Percentiles rank a stretch among this genome's conserved stretches.
Conservation (phyloP, 2,329 filamentous ascomycete genomes). For the Botrytis medusae region DNA sequence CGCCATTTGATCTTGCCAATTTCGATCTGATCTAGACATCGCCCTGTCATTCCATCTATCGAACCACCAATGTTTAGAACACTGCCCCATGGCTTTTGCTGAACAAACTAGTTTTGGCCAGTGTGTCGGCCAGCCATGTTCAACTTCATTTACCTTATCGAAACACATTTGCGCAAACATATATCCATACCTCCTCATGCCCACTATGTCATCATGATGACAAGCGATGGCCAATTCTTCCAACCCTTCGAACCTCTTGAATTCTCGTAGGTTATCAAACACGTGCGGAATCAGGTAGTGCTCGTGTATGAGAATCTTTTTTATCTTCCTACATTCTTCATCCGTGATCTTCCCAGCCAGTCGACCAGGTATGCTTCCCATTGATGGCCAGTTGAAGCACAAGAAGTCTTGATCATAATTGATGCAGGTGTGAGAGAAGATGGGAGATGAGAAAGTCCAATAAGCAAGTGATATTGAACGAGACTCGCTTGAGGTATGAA, state of each 20-base stretch:
- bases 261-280: conserved; percentile 12
- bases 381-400: conserved; percentile 16
- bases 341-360: conserved; percentile 3
- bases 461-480: conserved; percentile 17
- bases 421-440: conserved; percentile 11
- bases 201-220: conserved; percentile 6
- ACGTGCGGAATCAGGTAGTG: conserved; percentile 15
- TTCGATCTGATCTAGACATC: conserved; percentile 5
- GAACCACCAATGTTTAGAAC: conserved; percentile 13
- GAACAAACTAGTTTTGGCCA: conserved; percentile 12
- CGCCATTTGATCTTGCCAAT: conserved; percentile 14
- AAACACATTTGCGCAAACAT: conserved; percentile 16
- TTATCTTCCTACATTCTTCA: conserved; percentile 12
- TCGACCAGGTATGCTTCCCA: conserved; percentile 10
- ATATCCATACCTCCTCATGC: conserved; percentile 12
- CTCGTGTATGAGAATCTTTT: conserved; percentile 15
- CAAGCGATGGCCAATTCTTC: conserved; percentile 11
- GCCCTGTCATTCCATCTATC: conserved; percentile 6
- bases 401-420: conserved; percentile 17
- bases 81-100: not conserved
- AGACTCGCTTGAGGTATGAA: conserved; percentile 17
- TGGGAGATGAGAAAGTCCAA: conserved; percentile 4
- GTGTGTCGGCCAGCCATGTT: conserved; percentile 2
- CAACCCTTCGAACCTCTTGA: conserved; percentile 13
- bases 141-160: not conserved